Conservation (phyloP, 495 filamentous ascomycete genomes). For the Tuber melanosporum region DNA sequence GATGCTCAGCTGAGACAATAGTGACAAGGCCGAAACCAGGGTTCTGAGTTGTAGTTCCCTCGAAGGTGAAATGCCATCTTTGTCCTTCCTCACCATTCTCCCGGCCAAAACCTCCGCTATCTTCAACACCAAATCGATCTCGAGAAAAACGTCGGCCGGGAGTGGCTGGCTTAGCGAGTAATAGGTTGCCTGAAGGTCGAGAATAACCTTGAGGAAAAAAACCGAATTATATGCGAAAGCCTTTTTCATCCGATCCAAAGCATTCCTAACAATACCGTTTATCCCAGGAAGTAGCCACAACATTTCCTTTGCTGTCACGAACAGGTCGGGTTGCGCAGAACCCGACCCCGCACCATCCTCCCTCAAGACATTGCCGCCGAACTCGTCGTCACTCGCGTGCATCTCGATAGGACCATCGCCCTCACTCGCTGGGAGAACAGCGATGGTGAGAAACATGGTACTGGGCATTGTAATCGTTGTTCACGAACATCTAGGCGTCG, state of each 20-base stretch:
- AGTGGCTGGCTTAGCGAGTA: conserved; percentile 25
- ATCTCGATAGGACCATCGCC: conserved; percentile 29
- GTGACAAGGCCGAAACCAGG: conserved; percentile 38
- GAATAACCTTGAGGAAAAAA: conserved; percentile 40
- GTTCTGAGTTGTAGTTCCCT: conserved; percentile 41
- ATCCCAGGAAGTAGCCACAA: conserved; percentile 39
- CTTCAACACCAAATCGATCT: conserved; percentile 25
- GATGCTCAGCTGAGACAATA: conserved; percentile 31
- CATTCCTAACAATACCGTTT: conserved; percentile 33
- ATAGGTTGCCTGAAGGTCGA: conserved; percentile 40
- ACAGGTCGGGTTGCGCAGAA: conserved; percentile 32
- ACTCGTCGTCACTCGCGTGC: conserved; percentile 27
- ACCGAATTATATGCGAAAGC: conserved; percentile 42
- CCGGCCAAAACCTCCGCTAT: conserved; percentile 38
- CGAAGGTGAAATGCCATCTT: conserved; percentile 33
- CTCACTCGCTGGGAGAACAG: conserved; percentile 22
- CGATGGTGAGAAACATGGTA: conserved; percentile 28
- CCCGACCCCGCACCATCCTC: conserved; percentile 31
- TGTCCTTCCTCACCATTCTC: conserved; percentile 37
- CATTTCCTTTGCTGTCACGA: conserved; percentile 32
- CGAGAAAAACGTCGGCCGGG: conserved; percentile 25
- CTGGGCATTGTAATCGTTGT: conserved; percentile 17
- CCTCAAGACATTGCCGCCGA: conserved; percentile 29
- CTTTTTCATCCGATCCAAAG: conserved; percentile 39
- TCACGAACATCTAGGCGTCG: conserved; percentile 16